Evolutionary conservation across 192 early-diverging fungal species (phyloP), one percentile per base, ranked within the genome.

Genomic region (Coemansia sp.): DNA sequence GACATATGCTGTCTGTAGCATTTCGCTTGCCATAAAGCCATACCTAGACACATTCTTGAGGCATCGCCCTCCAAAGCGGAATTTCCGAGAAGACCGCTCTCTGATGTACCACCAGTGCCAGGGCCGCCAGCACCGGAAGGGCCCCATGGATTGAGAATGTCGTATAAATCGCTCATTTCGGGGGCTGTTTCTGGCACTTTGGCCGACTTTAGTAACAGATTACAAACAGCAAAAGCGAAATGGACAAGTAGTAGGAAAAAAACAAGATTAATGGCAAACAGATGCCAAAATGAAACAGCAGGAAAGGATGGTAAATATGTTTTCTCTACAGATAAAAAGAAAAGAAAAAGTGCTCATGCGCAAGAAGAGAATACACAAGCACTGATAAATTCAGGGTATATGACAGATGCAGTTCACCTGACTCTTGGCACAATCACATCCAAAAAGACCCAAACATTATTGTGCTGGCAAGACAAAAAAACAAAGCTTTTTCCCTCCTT

Each of bases 141-240:
- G 30, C 79, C 79, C 79, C 79, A 81, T 5, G 79, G 79, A 64
- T 81, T 70, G 28, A 81, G 79, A 64, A 81, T 70, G 69, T 81
- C 79, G 74, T 72, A 81, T 61, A 81, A 67, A 51, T 81, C 79
- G 70, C 79, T 75, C 79, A 81, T 81, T 69, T 69, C 21, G 33
- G 18, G 31, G 3, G 6, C 26, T 12, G 48, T 23, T 12, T n/a
- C n/a, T 23, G 48, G 7, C 48, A 26, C 48, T 7, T 23, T 51
- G 21, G 48, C 25, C 48, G 3, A 51, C 23, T 4, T 51, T 25
- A 23, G 48, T 10, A 26, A 21, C 16, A 34, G 26, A 57, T 31
- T 61, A 46, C 61, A 42, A 61, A 46, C 10, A 26, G 28, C 9
- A 58, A 21, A 21, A 25, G 7, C 29, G 25, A 28, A 43, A 43